Percentiles rank a stretch among this genome's conserved stretches.
These are phyloP conservation scores for Salix caprea DNA, from an alignment of 345 rosid species.

Conservation along the genomic window DNA sequence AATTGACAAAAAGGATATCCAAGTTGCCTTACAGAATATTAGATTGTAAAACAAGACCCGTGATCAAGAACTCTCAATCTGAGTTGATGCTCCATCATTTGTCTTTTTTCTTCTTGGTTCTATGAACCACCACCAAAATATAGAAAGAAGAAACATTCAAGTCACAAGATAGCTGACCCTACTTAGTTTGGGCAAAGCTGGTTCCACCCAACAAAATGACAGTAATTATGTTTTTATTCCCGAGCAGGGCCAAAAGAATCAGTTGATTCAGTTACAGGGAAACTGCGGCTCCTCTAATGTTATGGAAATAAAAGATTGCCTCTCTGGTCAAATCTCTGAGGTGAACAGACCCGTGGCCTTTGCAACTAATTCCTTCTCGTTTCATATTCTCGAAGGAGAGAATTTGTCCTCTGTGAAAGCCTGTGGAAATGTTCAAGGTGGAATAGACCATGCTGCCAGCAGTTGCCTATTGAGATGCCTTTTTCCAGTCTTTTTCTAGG, in stretches of 20 bases:
- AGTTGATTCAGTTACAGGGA: slow-evolving; percentile 73
- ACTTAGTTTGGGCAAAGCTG: neutral
- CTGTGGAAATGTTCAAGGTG: neutral
- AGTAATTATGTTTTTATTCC: slow-evolving; percentile 2
- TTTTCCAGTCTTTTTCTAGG: neutral
- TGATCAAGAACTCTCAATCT: neutral
- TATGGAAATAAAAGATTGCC: neutral
- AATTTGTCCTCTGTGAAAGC: neutral
- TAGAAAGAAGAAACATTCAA: neutral
- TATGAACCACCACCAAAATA: neutral
- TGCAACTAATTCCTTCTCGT: neutral
- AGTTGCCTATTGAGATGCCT: neutral
- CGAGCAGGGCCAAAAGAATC: slow-evolving; percentile 59
- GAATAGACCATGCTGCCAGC: neutral
- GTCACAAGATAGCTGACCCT: neutral
- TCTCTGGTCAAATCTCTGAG: neutral
- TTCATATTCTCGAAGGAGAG: neutral
- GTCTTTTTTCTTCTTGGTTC: neutral
- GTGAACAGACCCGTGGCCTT: neutral
- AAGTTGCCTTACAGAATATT: neutral
- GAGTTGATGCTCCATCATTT: neutral
- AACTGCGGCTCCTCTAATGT: slow-evolving; percentile 55
- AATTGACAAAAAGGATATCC: neutral
- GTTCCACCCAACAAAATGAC: neutral
- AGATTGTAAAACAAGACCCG: no score